Evolutionary conservation across 345 rosid species (phyloP).

Genomic region (Pugionium cornutum): DNA sequence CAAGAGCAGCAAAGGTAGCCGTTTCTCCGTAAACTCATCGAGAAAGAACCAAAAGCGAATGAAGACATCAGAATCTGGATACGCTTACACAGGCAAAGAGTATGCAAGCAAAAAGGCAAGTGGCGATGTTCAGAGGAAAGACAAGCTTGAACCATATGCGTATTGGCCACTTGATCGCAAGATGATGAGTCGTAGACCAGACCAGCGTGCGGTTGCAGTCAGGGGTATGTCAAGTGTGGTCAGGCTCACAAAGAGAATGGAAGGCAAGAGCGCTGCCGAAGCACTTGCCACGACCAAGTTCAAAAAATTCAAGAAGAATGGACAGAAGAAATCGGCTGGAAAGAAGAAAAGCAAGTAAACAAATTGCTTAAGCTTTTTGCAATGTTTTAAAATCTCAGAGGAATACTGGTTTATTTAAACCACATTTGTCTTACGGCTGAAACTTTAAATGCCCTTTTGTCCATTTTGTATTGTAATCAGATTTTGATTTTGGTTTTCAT

Average conservation of each 20-base stretch:
- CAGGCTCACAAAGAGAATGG: constrained; percentile 69
- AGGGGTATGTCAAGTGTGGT: constrained; percentile 89
- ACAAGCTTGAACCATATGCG: constrained; percentile 90
- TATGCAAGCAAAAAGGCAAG: constrained; percentile 86
- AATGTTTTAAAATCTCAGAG: constrained; percentile 14
- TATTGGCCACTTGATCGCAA: constrained; percentile 98
- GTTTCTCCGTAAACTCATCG: constrained; percentile 48
- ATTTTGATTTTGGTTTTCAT: background rate
- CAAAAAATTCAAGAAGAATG: constrained; percentile 33
- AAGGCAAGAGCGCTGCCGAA: constrained; percentile 62
- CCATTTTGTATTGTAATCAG: constrained; percentile 27
- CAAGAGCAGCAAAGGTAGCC: constrained; percentile 62
- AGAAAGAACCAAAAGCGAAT: constrained; percentile 63
- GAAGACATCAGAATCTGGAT: constrained; percentile 72
- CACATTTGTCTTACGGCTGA: constrained; percentile 28
- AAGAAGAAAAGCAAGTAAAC: constrained; percentile 41
- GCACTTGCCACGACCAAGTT: constrained; percentile 39
- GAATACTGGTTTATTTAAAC: background rate
- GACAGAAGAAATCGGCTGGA: constrained; percentile 40
- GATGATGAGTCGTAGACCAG: constrained; percentile 93
- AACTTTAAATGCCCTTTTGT: background rate
- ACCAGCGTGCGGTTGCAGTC: constrained; percentile 82
- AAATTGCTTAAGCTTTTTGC: constrained; percentile 7
- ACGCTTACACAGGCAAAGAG: constrained; percentile 87
- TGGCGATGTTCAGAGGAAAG: constrained; percentile 85